Evolutionary conservation across 805 yeast genomes (phyloP), one percentile per base, ranked within the genome.

Genomic region (Starmerella sp.): DNA sequence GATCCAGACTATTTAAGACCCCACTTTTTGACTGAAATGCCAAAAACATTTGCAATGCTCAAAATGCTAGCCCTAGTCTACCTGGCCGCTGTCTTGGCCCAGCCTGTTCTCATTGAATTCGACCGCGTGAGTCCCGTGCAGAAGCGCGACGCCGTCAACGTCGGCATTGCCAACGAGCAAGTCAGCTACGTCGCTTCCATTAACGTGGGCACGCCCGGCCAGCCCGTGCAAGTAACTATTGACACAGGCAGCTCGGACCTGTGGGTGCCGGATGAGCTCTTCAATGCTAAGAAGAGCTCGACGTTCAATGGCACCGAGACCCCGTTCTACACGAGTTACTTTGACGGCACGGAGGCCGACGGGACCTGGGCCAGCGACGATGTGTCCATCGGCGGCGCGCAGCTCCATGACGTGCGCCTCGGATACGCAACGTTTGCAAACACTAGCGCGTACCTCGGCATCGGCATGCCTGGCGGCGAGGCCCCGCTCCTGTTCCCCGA

Each of bases 181-280:
- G 10, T n/a, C 14, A n/a, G 14, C 36, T 56, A 54, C 43, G 57
- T 54, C 14, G 45, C 54, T 29, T 15, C 22, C 22, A 48, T 56
- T 10, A 47, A 9, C 30, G 51, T 83, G 11, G 88, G 89, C 9
- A 48, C 65, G 9, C 88, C 88, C 5, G 76, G 85, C 0, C 74
- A 79, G 3, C 58, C 68, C 0, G 81, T 81, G 58, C 62, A 69
- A 5, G 57, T 52, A 2, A 34, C 80, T 38, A 66, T 48, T 17
- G 51, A 48, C 10, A 48, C 51, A 29, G 51, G 51, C 14, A 30
- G 38, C 36, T 30, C 38, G 6, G 51, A 48, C 29, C 35, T 48
- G 6, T 48, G 51, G 51, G 35, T 48, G 11, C 22, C 53, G 4
- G 67, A 55, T 48, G 59, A 59, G 48, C 58, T 63, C 3, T 28